These are phyloP conservation scores for Bruguiera parviflora DNA, from an alignment of 345 rosid genomes.

Conservation along the genomic window DNA sequence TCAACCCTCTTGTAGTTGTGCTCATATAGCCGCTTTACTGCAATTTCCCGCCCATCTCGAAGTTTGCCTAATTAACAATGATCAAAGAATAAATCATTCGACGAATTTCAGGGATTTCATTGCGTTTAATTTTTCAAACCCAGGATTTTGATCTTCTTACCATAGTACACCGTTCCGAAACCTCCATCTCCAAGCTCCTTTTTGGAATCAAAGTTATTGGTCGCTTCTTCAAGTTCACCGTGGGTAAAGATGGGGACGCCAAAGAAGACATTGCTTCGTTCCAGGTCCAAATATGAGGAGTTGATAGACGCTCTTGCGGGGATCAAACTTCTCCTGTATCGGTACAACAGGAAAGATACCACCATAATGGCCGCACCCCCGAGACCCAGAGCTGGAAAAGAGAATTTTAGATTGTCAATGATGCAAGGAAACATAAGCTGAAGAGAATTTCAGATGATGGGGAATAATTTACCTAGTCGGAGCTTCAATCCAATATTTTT, in stretches of 20 bases:
- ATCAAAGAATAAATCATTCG: not conserved
- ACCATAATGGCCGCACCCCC: slow-evolving; percentile 30
- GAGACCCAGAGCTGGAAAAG: slow-evolving; percentile 32
- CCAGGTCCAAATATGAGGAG: slow-evolving; percentile 37
- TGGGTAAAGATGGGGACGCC: slow-evolving; percentile 15
- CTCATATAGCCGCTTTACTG: slow-evolving; percentile 31
- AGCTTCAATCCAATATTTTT: not conserved
- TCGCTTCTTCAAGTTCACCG: slow-evolving; percentile 15
- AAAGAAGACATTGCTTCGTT: slow-evolving; percentile 16
- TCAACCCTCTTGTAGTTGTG: slow-evolving; percentile 17
- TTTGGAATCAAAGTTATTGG: slow-evolving; percentile 3
- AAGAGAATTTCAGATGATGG: not conserved
- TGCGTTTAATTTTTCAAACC: not conserved
- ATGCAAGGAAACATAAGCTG: not conserved
- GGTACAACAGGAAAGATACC: slow-evolving; percentile 10
- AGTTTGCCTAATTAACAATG: slow-evolving; percentile 21
- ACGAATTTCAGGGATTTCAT: not conserved
- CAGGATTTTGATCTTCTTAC: not conserved
- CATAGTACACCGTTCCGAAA: slow-evolving; percentile 14
- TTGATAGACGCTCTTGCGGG: slow-evolving; percentile 23
- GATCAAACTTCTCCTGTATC: slow-evolving; percentile 15
- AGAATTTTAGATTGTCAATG: not conserved
- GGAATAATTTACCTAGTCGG: slow-evolving; percentile 22
- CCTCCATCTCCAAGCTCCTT: slow-evolving; percentile 15
- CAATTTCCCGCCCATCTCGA: slow-evolving; percentile 27